A percentile compares a stretch with the other conserved stretches of the same genome.
Conservation (phyloP, 2,329 filamentous ascomycete species). For the Fusarium sterilihyphosum region DNA sequence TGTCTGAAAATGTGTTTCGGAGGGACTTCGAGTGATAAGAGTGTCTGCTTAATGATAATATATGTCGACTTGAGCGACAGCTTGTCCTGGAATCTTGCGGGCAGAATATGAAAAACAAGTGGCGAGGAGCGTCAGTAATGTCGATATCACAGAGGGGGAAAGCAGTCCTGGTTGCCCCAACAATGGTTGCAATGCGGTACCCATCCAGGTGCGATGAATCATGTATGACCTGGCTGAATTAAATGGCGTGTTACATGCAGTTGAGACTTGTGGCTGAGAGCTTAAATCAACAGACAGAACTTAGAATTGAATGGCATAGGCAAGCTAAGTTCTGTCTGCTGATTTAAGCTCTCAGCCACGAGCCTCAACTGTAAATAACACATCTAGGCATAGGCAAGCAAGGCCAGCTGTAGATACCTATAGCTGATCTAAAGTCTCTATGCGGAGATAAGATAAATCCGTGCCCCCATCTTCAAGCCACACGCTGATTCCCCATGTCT, state of each 20-base stretch:
- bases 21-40: accelerated
- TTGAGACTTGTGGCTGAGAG: too few species aligned
- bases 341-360: too few species aligned
- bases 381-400: too few species aligned
- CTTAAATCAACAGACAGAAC: too few species aligned
- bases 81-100: background rate
- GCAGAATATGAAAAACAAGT: background rate
- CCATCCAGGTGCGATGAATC: background rate
- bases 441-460: background rate
- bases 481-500: background rate
- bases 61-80: background rate
- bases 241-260: background rate
- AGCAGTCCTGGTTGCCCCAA: background rate
- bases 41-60: accelerated
- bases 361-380: too few species aligned
- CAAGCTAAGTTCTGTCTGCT: too few species aligned
- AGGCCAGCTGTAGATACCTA: too few species aligned
- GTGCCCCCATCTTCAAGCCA: background rate
- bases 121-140: background rate
- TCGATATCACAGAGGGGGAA: background rate
- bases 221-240: background rate
- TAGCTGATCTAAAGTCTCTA: background rate
- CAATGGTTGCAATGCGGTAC: background rate
- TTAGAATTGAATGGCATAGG: too few species aligned
- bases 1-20: accelerated